Evolutionary conservation across 202 grass and related monocot species (phyloP).

Genomic region (Zizania palustris): DNA sequence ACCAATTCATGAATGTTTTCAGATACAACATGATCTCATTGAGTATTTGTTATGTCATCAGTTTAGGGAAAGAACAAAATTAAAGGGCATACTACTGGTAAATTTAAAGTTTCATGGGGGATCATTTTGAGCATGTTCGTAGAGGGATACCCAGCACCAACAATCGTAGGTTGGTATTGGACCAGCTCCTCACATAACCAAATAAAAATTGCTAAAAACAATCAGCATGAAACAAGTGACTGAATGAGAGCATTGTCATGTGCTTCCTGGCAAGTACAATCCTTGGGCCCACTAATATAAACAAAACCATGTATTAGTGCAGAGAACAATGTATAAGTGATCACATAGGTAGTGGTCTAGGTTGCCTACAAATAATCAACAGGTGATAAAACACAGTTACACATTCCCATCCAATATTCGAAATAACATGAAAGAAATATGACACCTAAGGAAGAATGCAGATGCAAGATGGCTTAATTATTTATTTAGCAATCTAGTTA

Average conservation of each 20-base stretch:
- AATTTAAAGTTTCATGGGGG: constrained; percentile 39
- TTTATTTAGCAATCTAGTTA: constrained; percentile 66
- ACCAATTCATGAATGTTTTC: background rate
- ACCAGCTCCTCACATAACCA: constrained; percentile 7
- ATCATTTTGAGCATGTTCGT: constrained; percentile 20
- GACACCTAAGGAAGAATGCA: constrained; percentile 11
- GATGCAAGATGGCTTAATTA: constrained; percentile 55
- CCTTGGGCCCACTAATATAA: constrained; percentile 30
- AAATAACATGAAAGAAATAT: constrained; percentile 29
- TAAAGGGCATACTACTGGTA: background rate
- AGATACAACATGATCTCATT: background rate
- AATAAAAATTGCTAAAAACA: constrained; percentile 7
- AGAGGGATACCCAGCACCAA: constrained; percentile 14
- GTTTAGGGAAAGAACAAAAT: background rate
- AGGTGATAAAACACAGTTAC: background rate
- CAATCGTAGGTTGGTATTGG: constrained; percentile 17
- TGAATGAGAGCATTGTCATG: background rate
- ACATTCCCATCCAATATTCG: constrained; percentile 9
- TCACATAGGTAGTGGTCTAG: constrained; percentile 66
- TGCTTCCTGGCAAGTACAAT: constrained; percentile 15
- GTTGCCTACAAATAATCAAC: constrained; percentile 56
- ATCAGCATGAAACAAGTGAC: constrained; percentile 11
- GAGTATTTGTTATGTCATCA: background rate
- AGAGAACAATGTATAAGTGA: background rate
- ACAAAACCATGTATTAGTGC: constrained; percentile 29